Base-by-base conservation (phyloP, 352 stramenopile species). In the Phytophthora rubi region DNA sequence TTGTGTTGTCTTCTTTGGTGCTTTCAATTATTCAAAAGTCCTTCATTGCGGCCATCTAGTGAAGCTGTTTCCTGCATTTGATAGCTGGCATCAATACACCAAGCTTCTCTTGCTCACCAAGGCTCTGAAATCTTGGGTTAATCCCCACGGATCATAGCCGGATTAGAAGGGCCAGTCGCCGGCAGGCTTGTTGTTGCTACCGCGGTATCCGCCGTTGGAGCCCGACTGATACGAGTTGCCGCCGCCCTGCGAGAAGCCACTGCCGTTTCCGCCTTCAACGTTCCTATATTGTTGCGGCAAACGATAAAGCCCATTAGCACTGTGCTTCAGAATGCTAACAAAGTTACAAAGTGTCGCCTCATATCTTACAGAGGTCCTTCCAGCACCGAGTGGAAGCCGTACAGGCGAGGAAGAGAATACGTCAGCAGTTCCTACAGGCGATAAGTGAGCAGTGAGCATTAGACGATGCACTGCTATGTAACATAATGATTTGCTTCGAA, bases 101-200 rank as follows among this genome's bases (percentile, higher is more conserved):
- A 45, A 18, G 15, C 12, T 10, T 10, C 12, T 42, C 35, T 42
- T 42, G 37, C 10, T 57, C 23, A 44, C 32, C 15, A 68, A 15
- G 42, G 32, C 53, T 35, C 48, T 45, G 55, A 66, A 59, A 39
- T 15, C 35, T 59, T 67, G 33, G 21, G 23, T 35, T 44, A 48
- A 23, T 47, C 6, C 28, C n/a, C n/a, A 44, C 28, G 26, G 35
- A 21, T 67, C 47, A 30, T 30, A 28, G 4, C 28, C 4, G 18
- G 18, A 58, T 77, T 88, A 92, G 63, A 94, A 94, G 13, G 86
- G 86, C 86, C 86, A 94, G 49, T 92, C 85, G n/a, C 78, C 80
- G 35, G 79, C 81, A 49, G 83, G 73, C 57, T 86, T 86, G 44
- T 59, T 77, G 57, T 73, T 83, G 32, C 67, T 72, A 21, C 69